Evolutionary conservation across 306 rosid genomes (phyloP).

Genomic region (Castanospermum australe): DNA sequence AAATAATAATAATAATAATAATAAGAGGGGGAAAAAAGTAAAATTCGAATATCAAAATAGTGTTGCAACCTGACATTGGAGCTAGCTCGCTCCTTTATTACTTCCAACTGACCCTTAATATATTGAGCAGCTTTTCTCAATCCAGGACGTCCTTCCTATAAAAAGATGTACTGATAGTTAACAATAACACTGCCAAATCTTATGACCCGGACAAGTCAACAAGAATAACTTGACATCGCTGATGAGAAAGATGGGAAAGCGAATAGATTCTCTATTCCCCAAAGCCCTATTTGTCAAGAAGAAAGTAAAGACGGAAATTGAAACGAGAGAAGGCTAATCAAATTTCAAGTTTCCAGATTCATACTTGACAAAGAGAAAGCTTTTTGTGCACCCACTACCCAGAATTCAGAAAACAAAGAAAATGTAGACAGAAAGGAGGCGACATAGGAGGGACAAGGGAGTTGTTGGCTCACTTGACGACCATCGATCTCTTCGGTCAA

Average conservation of each 20-base stretch:
- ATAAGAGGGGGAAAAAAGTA: no score
- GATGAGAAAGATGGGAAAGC: not conserved
- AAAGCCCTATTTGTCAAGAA: not conserved
- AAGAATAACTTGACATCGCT: no score
- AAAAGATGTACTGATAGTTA: conserved; percentile 30
- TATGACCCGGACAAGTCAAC: no score
- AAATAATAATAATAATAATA: not conserved
- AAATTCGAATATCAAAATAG: not conserved
- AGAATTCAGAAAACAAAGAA: not conserved
- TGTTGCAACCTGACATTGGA: conserved; percentile 59
- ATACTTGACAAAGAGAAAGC: not conserved
- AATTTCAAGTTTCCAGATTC: not conserved
- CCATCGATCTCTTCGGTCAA: conserved; percentile 87
- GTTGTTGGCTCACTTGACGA: conserved; percentile 65
- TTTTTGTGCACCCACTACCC: not conserved
- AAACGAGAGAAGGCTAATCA: not conserved
- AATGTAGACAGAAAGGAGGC: no score
- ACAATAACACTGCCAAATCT: no score
- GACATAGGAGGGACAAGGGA: no score
- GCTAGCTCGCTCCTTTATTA: conserved; percentile 65
- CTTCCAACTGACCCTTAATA: conserved; percentile 67
- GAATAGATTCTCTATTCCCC: not conserved
- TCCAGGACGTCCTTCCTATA: conserved; percentile 95
- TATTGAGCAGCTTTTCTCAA: conserved; percentile 77
- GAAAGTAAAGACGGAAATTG: no score